Base-by-base conservation (phyloP, 1,139 yeast species). In the Candida pseudoviswanathii region DNA sequence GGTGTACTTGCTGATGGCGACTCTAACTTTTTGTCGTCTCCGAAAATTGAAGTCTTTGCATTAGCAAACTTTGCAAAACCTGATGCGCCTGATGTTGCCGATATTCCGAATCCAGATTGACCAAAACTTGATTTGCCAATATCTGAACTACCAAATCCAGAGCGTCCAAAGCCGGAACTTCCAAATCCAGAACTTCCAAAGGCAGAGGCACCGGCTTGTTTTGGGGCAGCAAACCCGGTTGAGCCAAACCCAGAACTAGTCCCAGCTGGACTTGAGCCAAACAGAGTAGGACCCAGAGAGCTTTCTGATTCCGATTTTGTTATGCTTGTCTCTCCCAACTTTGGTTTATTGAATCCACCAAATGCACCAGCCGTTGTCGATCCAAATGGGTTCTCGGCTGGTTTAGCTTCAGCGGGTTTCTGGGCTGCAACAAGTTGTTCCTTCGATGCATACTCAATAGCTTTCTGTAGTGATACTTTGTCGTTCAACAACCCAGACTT, bases 401-500 rank as follows among this genome's bases (percentile, higher is more conserved):
- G 32, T 32, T 39, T 27, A 22, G 38, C 16, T 26, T 21, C 21
- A 21, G 16, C 30, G 10, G 22, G 31, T 26, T 36, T 26, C 33
- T 22, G 24, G 25, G n/a, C 30, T 21, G 16, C 2, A 4, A 27
- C 43, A 39, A 25, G 40, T 27, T 5, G 26, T 7, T 21, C 4
- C 10, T 31, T 8, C 25, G 27, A 36, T 41, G 25, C 5, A n/a
- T 16, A 5, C 33, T 37, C 27, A 9, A 30, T 33, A 25, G 68
- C 64, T 3, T 57, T 53, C 4, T 58, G 46, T 44, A 73, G 63
- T 29, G 62, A 59, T 2, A 65, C 60, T 3, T 54, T 47, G 8
- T 57, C 54, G 3, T 67, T 55, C 46, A 76, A 73, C 11, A 84
- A 66, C 1, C 78, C 84, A 2, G 65, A 57, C 11, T 77, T 68